Percentiles rank a stretch among this genome's conserved stretches.
Conservation (phyloP, 306 rosid species). For the Gillenia trifoliata region DNA sequence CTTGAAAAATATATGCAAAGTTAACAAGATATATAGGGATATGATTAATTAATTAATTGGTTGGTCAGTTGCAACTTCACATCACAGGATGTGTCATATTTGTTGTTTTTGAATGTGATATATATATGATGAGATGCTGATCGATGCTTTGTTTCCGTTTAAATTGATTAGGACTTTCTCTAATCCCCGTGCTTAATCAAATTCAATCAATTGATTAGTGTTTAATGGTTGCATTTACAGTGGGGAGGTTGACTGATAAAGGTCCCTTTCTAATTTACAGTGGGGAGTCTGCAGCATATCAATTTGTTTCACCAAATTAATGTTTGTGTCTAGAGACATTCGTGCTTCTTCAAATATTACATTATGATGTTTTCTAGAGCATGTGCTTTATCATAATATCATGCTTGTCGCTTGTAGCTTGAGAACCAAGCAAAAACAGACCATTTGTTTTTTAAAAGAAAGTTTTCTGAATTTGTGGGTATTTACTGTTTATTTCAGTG, state of each 20-base stretch:
- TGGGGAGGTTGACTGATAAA: not conserved
- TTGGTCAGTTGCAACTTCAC: constrained; percentile 48
- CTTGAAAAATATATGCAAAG: not conserved
- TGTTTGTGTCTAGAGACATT: not conserved
- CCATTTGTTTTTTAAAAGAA: not conserved
- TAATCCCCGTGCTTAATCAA: constrained; percentile 25
- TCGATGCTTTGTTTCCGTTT: not conserved
- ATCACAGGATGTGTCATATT: constrained; percentile 31
- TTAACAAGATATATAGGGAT: constrained; percentile 19
- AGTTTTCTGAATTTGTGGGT: not conserved
- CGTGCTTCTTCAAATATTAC: not conserved
- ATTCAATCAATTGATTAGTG: not conserved
- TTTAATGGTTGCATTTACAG: not conserved
- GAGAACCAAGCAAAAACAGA: not conserved
- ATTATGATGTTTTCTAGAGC: not conserved
- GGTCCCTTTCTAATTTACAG: not conserved
- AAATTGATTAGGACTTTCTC: not conserved
- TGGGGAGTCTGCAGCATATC: no score
- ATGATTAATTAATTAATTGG: no score
- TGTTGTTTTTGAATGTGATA: constrained; percentile 25
- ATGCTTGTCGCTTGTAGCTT: no score
- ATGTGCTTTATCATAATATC: not conserved
- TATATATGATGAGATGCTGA: not conserved
- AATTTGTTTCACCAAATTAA: not conserved
- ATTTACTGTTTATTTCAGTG: no score